phyloP scores from a whole-genome alignment of 2,329 filamentous ascomycete genomes.

The Exophiala xenobiotica region DNA sequence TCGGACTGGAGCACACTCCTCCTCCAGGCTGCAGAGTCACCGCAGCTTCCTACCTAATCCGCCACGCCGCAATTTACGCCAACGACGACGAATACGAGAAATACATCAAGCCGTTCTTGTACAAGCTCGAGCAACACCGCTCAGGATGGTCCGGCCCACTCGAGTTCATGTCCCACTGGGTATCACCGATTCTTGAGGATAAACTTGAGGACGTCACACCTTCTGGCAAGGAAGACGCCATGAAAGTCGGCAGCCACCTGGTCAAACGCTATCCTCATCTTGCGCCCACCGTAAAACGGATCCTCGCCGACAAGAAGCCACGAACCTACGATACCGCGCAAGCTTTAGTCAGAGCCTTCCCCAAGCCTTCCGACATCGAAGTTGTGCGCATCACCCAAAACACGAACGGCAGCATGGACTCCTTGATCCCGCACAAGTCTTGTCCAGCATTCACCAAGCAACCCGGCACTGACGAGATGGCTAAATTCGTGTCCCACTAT shows the following conservation, averaged over 20 bases:
- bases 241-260: constrained; percentile 22
- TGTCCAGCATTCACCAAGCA: constrained; percentile 22
- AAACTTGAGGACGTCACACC: constrained; percentile 24
- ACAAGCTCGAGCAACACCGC: constrained; percentile 25
- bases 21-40: constrained; percentile 23
- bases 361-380: constrained; percentile 20
- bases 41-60: constrained; percentile 24
- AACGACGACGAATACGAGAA: constrained; percentile 28
- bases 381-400: constrained; percentile 21
- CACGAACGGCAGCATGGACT: constrained; percentile 20
- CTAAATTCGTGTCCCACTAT: constrained; percentile 20
- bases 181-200: constrained; percentile 25
- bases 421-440: constrained; percentile 23
- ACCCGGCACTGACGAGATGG: constrained; percentile 23
- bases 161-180: constrained; percentile 24
- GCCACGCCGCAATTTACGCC: constrained; percentile 24
- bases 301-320: constrained; percentile 25
- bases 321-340: constrained; percentile 23
- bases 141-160: constrained; percentile 22
- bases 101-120: constrained; percentile 27
- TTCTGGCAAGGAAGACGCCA: constrained; percentile 20
- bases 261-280: constrained; percentile 21
- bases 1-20: constrained; percentile 22
- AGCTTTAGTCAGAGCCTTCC: constrained; percentile 19
- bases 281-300: constrained; percentile 13